phyloP scores from a whole-genome alignment of 371 early-diverging fungal species.

The Actinomortierella ambigua region DNA sequence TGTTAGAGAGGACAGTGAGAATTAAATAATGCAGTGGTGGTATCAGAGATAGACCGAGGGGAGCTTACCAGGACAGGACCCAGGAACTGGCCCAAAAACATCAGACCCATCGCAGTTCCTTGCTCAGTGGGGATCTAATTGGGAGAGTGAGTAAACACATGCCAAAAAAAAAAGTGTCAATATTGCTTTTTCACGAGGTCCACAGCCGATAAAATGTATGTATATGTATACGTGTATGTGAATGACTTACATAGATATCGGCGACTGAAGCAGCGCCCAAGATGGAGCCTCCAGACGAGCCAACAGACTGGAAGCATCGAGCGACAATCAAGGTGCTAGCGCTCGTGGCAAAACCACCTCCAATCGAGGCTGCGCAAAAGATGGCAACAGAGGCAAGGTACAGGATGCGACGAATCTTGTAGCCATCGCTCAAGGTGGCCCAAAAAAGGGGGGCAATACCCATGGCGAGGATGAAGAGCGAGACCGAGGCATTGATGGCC shows the following conservation, averaged over 20 bases:
- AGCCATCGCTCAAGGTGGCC: slow-evolving; percentile 71
- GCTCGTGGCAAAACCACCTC: slow-evolving; percentile 64
- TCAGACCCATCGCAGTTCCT: slow-evolving; percentile 46
- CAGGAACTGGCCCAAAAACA: slow-evolving; percentile 43
- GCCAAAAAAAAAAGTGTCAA: slow-evolving; percentile 50
- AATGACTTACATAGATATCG: slow-evolving; percentile 51
- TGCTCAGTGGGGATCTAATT: slow-evolving; percentile 36
- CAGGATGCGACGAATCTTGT: slow-evolving; percentile 64
- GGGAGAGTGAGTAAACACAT: neutral
- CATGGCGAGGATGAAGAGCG: slow-evolving; percentile 59
- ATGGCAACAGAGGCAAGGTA: slow-evolving; percentile 63
- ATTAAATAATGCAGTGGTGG: slow-evolving; percentile 45
- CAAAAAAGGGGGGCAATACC: slow-evolving; percentile 70
- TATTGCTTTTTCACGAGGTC: too few relatives aligned
- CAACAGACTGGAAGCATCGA: slow-evolving; percentile 71
- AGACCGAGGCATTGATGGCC: slow-evolving; percentile 59
- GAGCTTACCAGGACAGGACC: slow-evolving; percentile 28
- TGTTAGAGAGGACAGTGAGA: neutral
- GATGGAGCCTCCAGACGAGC: slow-evolving; percentile 72
- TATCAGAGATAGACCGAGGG: slow-evolving; percentile 61
- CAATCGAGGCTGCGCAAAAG: slow-evolving; percentile 64
- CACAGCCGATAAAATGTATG: too few relatives aligned
- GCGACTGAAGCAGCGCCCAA: slow-evolving; percentile 78
- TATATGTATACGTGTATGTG: slow-evolving; percentile 16
- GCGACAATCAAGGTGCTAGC: slow-evolving; percentile 61